Evolutionary conservation across 257 asterid species (phyloP), one percentile per base, ranked within the genome.

Genomic region (Paulownia fortunei): DNA sequence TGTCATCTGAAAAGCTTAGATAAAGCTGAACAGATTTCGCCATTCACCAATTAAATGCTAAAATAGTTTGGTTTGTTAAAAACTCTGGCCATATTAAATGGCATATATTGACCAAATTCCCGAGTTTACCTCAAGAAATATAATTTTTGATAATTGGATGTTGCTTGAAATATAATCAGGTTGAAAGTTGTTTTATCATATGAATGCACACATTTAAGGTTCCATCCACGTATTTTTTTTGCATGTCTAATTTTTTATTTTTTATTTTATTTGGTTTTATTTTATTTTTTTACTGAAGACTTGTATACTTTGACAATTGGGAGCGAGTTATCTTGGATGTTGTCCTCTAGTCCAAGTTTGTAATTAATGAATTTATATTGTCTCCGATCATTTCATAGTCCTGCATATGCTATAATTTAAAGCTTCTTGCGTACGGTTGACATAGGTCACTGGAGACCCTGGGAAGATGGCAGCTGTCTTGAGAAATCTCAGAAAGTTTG

Each of bases 381-480:
- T 42, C 19, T n/a, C 32, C 27, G 0, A 47, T 62, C 52, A 78
- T 47, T 56, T 59, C 36, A n/a, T 41, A 27, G 51, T 41, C 44
- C 37, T 58, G 54, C 37, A 26, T 74, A 71, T 42, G 69, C 77
- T 23, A 44, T 46, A 49, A 64, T 15, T 37, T 23, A 54, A 24
- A 41, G 41, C 41, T 67, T 76, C 27, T 66, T 66, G 73, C 73
- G 74, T 76, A 60, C 68, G 79, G 49, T 62, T 80, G 82, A 61
- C 75, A 66, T 83, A 92, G 98, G 94, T 92, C 78, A 92, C 98
- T 85, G 98, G 98, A 87, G 98, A 92, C 83, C 98, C 98, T 52
- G 98, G 98, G 69, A 92, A 92, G 85, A 89, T 82, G 92, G 95
- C 81, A 79, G 96, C 98, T 10, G 88, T 92, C 46, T 74, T 89